Evolutionary conservation across 345 rosid genomes (phyloP).

Genomic region (Rubroshorea leprosula): DNA sequence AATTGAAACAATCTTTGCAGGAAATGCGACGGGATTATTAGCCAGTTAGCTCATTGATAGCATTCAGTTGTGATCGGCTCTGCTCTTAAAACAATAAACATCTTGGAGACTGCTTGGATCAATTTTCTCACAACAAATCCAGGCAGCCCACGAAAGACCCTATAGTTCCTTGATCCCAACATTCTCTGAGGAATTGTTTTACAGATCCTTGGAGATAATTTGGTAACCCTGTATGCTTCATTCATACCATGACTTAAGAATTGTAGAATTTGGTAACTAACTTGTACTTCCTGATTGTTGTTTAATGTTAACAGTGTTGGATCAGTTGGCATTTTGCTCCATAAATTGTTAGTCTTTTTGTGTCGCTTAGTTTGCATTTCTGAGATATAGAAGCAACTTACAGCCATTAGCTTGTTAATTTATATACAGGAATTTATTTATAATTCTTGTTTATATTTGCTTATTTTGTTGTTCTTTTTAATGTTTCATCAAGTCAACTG

Average conservation of each 20-base stretch:
- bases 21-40: not conserved
- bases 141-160: not conserved
- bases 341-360: too few relatives aligned
- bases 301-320: too few relatives aligned
- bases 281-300: not conserved
- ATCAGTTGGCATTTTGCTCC: too few relatives aligned
- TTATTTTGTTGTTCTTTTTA: too few relatives aligned
- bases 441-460: too few relatives aligned
- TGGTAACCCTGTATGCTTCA: conserved; percentile 16
- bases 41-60: not conserved
- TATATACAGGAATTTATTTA: too few relatives aligned
- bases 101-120: conserved; percentile 10
- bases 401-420: too few relatives aligned
- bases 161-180: not conserved
- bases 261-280: not conserved
- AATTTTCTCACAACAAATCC: conserved; percentile 12
- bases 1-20: too few relatives aligned
- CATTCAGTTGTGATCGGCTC: not conserved
- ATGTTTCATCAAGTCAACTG: too few relatives aligned
- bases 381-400: too few relatives aligned
- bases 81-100: not conserved
- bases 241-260: conserved; percentile 6
- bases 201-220: conserved; percentile 16
- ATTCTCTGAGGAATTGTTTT: not conserved
- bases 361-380: too few relatives aligned